These are phyloP conservation scores for Ophiostoma sp. DNA, from an alignment of 2,329 filamentous ascomycete species.

Conservation along the genomic window DNA sequence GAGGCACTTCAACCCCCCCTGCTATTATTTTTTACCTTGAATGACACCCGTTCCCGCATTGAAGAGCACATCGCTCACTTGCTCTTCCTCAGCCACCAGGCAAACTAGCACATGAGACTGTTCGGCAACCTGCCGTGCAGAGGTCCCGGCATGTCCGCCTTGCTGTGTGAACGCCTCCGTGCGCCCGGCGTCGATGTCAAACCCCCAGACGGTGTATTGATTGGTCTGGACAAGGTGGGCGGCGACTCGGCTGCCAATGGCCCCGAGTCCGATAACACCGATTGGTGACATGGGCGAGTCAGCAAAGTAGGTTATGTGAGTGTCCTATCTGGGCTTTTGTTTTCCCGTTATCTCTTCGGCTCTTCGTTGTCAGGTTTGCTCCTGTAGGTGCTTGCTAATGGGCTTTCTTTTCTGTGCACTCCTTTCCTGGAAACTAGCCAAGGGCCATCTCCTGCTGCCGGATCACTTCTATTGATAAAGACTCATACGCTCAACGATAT, in stretches of 20 bases:
- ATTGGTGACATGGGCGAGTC: slow-evolving; percentile 32
- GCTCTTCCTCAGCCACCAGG: slow-evolving; percentile 52
- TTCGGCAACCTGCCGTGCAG: slow-evolving; percentile 55
- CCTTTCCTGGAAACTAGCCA: too few species aligned
- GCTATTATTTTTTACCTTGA: background rate
- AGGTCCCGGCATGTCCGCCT: slow-evolving; percentile 55
- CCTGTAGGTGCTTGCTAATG: too few species aligned
- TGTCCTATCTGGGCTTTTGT: too few species aligned
- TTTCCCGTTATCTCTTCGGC: too few species aligned
- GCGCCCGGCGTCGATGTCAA: slow-evolving; percentile 61
- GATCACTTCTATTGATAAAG: too few species aligned
- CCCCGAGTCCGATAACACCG: slow-evolving; percentile 67
- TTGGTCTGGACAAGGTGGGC: slow-evolving; percentile 62
- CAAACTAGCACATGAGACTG: slow-evolving; percentile 58
- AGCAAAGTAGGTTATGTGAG: too few species aligned
- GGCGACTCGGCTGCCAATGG: slow-evolving; percentile 78
- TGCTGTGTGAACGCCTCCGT: slow-evolving; percentile 58
- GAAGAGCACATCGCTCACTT: background rate
- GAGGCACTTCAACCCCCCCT: slow-evolving; percentile 35
- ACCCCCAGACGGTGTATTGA: slow-evolving; percentile 59
- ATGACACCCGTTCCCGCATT: background rate
- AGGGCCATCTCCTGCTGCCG: too few species aligned
- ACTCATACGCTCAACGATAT: too few species aligned
- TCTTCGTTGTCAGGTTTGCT: too few species aligned
- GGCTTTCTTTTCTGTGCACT: too few species aligned